Base-by-base conservation (phyloP, 2,329 filamentous ascomycete genomes). In the Stachybotrys echinatus region DNA sequence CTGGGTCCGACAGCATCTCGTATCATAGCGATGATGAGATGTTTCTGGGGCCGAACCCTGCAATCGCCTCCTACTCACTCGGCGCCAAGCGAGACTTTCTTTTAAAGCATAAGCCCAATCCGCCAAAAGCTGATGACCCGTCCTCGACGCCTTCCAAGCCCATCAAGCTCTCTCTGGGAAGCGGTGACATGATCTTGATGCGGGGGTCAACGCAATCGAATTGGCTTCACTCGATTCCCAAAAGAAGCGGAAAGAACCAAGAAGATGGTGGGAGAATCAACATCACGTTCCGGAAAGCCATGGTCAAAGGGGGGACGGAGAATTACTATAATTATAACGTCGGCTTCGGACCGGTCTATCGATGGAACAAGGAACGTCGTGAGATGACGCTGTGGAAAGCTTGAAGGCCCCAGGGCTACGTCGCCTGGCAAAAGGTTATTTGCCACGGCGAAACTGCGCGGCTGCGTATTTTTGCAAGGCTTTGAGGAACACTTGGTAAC, bases 401-500 rank as follows among this genome's bases (percentile, higher is more conserved):
- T 46, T 60, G 50, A 62, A 38, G 44, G 31, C 22, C 46, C 44
- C 55, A 51, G 49, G n/a, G 44, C 37, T 47, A 53, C 17, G 10
- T 12, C 17, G n/a, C 3, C 37, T 31, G 3, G 2, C 23, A 20
- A 39, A 18, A 4, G 37, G 44, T 64, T 75, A 85, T 63, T 76
- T 81, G 42, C 92, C 92, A 60, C 92, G 83, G 51, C 92, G 83
- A 80, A 97, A 95, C 68, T 96, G 88, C 4, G 92, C 92, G 57
- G 84, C 85, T 10, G 90, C 87, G 70, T 83, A 99, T 61, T 87
- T 89, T 67, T 89, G 87, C 58, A 99, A 72, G 1, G 87, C 92
- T 55, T 86, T 80, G 55, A 97, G 75, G 67, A 97, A 99, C 23
- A 95, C 87, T 64, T 96, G 92, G 68, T 99, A 99, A 42, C 91